Percentiles rank a stretch among this genome's conserved stretches.
phyloP scores from a whole-genome alignment of 257 asterid genomes.

The Prunella vulgaris region DNA sequence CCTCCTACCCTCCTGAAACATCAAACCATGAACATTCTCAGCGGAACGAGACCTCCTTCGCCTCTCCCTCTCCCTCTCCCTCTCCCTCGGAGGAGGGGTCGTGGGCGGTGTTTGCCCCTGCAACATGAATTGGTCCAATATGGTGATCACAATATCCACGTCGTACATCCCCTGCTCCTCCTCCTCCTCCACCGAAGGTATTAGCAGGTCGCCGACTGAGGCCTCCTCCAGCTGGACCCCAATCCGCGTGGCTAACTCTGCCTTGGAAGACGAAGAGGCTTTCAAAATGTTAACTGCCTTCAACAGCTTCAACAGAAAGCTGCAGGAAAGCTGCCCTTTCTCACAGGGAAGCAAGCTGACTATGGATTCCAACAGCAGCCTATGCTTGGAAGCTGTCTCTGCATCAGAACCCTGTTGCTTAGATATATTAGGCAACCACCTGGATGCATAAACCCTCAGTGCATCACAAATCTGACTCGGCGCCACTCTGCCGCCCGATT shows the following conservation, averaged over 20 bases:
- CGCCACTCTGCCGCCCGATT: slow-evolving; percentile 67
- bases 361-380: slow-evolving; percentile 72
- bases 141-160: slow-evolving; percentile 59
- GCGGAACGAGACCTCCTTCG: slow-evolving; percentile 67
- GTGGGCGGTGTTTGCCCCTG: slow-evolving; percentile 81
- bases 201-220: slow-evolving; percentile 53
- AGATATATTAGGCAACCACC: slow-evolving; percentile 64
- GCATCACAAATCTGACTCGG: slow-evolving; percentile 68
- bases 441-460: slow-evolving; percentile 59
- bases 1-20: slow-evolving; percentile 68
- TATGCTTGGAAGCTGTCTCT: slow-evolving; percentile 42
- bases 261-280: slow-evolving; percentile 65
- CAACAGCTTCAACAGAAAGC: slow-evolving; percentile 67
- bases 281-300: slow-evolving; percentile 68
- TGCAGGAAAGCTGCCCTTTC: slow-evolving; percentile 65
- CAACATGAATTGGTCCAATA: slow-evolving; percentile 62
- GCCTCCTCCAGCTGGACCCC: slow-evolving; percentile 85
- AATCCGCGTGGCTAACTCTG: slow-evolving; percentile 53
- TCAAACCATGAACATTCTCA: slow-evolving; percentile 46
- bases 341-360: slow-evolving; percentile 75
- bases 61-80: slow-evolving; percentile 37
- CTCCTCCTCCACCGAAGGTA: slow-evolving; percentile 41
- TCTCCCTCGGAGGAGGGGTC: slow-evolving; percentile 56
- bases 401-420: slow-evolving; percentile 21
- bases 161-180: slow-evolving; percentile 38